phyloP scores from a whole-genome alignment of 495 filamentous ascomycete species.

The Achaetomiella virescens region DNA sequence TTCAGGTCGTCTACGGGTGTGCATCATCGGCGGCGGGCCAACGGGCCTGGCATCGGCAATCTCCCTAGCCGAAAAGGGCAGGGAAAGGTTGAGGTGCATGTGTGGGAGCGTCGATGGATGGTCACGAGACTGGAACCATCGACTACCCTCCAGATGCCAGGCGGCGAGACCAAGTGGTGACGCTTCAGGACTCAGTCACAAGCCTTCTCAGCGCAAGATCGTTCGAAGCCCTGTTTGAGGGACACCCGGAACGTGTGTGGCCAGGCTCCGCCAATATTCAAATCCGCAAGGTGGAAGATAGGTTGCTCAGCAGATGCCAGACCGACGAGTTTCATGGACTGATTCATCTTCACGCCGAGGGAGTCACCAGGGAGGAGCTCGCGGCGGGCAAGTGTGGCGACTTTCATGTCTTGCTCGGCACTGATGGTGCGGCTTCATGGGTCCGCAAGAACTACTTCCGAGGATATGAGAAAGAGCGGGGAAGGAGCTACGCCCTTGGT shows the following conservation, averaged over 20 bases:
- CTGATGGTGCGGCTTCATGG: constrained; percentile 35
- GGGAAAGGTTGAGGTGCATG: constrained; percentile 29
- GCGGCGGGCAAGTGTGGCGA: constrained; percentile 30
- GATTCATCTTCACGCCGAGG: constrained; percentile 32
- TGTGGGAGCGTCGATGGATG: constrained; percentile 31
- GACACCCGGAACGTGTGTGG: constrained; percentile 29
- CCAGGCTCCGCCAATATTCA: constrained; percentile 33
- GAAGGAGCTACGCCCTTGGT: constrained; percentile 32
- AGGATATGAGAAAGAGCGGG: constrained; percentile 37
- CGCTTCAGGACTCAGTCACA: constrained; percentile 31
- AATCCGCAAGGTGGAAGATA: constrained; percentile 38
- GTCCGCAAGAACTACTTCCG: constrained; percentile 29
- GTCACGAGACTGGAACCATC: constrained; percentile 14
- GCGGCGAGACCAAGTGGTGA: constrained; percentile 31
- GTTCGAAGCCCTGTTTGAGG: constrained; percentile 27
- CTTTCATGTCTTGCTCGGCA: constrained; percentile 34
- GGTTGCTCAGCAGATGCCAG: constrained; percentile 32
- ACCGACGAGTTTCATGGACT: constrained; percentile 27
- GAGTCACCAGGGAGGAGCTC: constrained; percentile 28
- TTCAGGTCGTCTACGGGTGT: constrained; percentile 26
- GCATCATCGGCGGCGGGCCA: constrained; percentile 32
- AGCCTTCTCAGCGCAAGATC: constrained; percentile 23
- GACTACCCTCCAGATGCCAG: constrained; percentile 26
- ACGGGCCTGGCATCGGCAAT: constrained; percentile 33
- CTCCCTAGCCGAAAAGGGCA: constrained; percentile 31